phyloP scores from a whole-genome alignment of 179 eudicot species.

The Dionaea muscipula region DNA sequence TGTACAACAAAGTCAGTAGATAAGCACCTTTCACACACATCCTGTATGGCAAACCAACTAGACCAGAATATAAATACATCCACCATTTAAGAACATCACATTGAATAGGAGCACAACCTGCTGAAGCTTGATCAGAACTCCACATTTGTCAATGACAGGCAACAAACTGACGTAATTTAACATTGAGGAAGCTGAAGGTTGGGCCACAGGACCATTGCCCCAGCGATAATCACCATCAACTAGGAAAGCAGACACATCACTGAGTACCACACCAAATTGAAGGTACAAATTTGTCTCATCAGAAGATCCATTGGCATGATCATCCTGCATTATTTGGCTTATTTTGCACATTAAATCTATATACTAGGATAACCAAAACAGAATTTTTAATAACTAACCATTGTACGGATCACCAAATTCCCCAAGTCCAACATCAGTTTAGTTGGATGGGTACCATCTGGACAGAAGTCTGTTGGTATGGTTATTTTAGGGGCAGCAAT shows the following conservation, averaged over 20 bases:
- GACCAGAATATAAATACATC: neutral
- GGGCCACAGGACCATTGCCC: conserved; percentile 34
- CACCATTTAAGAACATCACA: neutral
- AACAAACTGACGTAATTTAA: conserved; percentile 32
- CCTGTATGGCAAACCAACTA: no score
- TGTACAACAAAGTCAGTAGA: neutral
- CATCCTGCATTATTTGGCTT: conserved; percentile 45
- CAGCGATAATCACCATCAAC: conserved; percentile 88
- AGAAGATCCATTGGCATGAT: conserved; percentile 31
- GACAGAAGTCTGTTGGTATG: conserved; percentile 77
- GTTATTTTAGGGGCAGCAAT: conserved; percentile 98
- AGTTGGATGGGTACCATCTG: conserved; percentile 57
- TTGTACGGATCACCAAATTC: conserved; percentile 61
- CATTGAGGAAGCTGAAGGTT: conserved; percentile 27
- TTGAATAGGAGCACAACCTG: conserved; percentile 41
- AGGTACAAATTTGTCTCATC: conserved; percentile 57
- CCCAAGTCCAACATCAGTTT: conserved; percentile 95
- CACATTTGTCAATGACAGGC: conserved; percentile 95
- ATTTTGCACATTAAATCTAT: neutral
- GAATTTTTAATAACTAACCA: conserved; percentile 29
- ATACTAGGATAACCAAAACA: neutral
- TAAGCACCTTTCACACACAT: neutral
- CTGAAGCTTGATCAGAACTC: conserved; percentile 72
- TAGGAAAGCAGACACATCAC: conserved; percentile 88
- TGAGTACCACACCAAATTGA: conserved; percentile 80